These are phyloP conservation scores for Roridomyces roridus DNA, from an alignment of 768 basidiomycete genomes.

Conservation along the genomic window DNA sequence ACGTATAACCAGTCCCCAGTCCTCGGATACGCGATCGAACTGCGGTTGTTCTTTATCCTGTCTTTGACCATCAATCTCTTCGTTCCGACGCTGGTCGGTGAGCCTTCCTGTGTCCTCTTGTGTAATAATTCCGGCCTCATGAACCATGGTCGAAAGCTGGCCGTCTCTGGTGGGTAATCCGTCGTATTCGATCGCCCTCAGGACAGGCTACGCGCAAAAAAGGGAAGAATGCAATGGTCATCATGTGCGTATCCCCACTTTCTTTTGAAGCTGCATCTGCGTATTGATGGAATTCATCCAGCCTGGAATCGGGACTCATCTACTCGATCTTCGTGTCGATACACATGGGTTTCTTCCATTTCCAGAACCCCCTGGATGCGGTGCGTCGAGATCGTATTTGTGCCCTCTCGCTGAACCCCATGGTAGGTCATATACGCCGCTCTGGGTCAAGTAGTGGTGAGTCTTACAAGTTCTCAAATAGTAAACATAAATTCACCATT, in stretches of 20 bases:
- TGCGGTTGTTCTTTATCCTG: conserved; percentile 26
- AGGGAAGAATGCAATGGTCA: conserved; percentile 40
- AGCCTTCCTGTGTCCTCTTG: conserved; percentile 3
- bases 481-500: not conserved
- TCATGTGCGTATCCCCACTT: conserved; percentile 41
- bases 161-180: conserved; percentile 41
- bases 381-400: not conserved
- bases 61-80: conserved; percentile 41
- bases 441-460: conserved; percentile 14
- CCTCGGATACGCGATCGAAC: conserved; percentile 39
- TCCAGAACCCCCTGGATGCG: conserved; percentile 9
- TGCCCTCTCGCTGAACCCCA: not conserved
- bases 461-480: not conserved
- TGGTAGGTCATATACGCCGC: conserved; percentile 6
- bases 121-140: too few species aligned
- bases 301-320: conserved; percentile 45
- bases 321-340: conserved; percentile 41
- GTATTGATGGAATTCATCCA: conserved; percentile 11
- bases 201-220: conserved; percentile 34
- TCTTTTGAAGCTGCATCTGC: not conserved
- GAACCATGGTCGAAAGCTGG: conserved; percentile 30
- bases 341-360: conserved; percentile 21
- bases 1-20: conserved; percentile 30
- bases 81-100: conserved; percentile 42
- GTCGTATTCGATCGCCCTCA: conserved; percentile 26